Conservation (phyloP, 257 asterid species). For the Solanum sejunctum region DNA sequence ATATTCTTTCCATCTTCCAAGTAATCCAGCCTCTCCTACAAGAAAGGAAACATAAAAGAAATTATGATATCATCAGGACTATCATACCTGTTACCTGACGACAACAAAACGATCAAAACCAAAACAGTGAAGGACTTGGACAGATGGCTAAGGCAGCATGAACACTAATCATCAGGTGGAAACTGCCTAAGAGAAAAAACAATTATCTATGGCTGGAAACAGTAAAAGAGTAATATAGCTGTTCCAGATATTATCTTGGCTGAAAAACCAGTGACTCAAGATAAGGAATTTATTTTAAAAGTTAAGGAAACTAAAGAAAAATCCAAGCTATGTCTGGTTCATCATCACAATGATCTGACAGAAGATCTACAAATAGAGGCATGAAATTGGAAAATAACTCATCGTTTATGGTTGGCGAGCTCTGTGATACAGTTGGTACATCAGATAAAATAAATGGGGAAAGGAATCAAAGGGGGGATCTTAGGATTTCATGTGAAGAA, state of each 20-base stretch:
- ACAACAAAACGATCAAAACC: background rate
- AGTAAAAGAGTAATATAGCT: background rate
- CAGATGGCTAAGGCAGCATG: background rate
- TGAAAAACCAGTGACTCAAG: background rate
- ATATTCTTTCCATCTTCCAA: conserved; percentile 96
- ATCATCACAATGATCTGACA: background rate
- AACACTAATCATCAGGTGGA: background rate
- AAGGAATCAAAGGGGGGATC: background rate
- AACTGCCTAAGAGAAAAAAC: background rate
- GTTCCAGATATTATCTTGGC: background rate
- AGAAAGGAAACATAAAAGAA: conserved; percentile 14
- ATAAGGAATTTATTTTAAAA: background rate
- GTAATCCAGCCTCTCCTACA: conserved; percentile 80
- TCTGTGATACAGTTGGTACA: background rate
- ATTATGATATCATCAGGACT: background rate
- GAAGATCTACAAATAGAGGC: background rate
- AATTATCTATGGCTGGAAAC: background rate
- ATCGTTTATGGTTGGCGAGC: background rate
- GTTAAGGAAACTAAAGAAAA: background rate
- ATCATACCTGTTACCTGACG: background rate
- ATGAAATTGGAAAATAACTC: background rate
- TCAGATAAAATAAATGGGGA: background rate
- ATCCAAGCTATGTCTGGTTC: background rate
- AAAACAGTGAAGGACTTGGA: background rate
- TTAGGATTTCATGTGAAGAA: background rate